Conservation (phyloP, 257 asterid species). For the Buddleja alternifolia region DNA sequence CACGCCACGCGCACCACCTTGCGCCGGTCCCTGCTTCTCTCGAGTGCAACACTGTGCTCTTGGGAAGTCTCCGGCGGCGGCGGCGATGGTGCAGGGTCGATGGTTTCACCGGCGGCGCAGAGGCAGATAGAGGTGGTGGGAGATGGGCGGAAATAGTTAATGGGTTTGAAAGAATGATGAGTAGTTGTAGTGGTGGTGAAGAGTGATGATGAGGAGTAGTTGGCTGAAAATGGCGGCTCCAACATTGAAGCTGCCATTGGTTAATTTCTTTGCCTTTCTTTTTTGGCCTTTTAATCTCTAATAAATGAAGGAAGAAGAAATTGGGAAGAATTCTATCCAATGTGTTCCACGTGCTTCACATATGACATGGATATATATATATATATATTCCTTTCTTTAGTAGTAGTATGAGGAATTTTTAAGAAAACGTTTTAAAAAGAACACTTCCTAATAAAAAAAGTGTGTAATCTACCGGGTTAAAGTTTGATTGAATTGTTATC, state of each 20-base stretch:
- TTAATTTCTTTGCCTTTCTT: conserved; percentile 18
- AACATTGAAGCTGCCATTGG: conserved; percentile 58
- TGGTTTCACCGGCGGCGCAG: conserved; percentile 44
- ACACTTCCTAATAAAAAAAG: no score
- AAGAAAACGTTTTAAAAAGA: no score
- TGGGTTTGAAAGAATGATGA: conserved; percentile 27
- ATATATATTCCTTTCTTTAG: no score
- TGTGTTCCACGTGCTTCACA: not conserved
- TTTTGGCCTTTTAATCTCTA: no score
- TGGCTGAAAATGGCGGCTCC: conserved; percentile 50
- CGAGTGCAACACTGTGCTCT: conserved; percentile 34
- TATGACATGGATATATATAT: no score
- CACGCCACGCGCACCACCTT: conserved; percentile 80
- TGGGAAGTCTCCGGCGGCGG: conserved; percentile 38
- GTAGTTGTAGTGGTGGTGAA: conserved; percentile 13
- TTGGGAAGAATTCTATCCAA: not conserved
- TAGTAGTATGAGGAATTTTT: no score
- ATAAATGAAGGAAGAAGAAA: not conserved
- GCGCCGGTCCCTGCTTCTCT: conserved; percentile 62
- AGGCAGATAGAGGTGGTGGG: conserved; percentile 38
- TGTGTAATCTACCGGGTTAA: no score
- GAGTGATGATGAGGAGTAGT: conserved; percentile 14
- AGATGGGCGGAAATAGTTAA: conserved; percentile 28
- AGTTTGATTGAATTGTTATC: no score
- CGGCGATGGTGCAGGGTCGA: conserved; percentile 25